These are phyloP conservation scores for Gossypium rotundifolium DNA, from an alignment of 345 rosid genomes.

Conservation along the genomic window DNA sequence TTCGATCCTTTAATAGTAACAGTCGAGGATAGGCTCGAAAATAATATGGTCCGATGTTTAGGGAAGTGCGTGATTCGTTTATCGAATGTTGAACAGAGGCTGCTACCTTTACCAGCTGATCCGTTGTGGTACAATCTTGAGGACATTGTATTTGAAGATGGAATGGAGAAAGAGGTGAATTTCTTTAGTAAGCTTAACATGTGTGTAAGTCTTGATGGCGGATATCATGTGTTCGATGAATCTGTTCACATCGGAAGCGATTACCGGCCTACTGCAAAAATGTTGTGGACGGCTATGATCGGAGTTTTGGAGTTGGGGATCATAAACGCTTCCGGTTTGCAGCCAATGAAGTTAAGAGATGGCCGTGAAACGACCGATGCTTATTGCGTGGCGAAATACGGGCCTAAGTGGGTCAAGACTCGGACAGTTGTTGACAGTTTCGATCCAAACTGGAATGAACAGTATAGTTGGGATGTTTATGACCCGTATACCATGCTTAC, in stretches of 20 bases:
- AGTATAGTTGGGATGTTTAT: neutral
- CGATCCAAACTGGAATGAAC: neutral
- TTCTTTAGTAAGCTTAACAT: neutral
- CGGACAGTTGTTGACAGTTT: neutral
- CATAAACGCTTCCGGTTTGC: neutral
- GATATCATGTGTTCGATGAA: neutral
- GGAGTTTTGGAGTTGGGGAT: neutral
- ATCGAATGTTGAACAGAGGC: neutral
- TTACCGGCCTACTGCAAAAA: neutral
- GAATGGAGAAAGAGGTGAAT: neutral
- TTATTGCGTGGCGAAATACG: neutral
- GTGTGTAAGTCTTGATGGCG: neutral
- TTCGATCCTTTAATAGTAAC: neutral
- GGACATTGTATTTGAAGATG: neutral
- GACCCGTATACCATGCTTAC: neutral
- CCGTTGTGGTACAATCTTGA: neutral
- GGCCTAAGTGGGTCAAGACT: neutral
- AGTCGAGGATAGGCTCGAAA: neutral
- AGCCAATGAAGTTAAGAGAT: neutral
- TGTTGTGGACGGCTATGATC: neutral
- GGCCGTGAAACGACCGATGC: neutral
- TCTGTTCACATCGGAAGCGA: neutral
- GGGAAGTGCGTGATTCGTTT: neutral
- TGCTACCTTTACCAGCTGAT: neutral
- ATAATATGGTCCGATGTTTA: neutral